Evolutionary conservation across 495 filamentous ascomycete species (phyloP), one percentile per base, ranked within the genome.

Genomic region (Penicillium subrubescens): DNA sequence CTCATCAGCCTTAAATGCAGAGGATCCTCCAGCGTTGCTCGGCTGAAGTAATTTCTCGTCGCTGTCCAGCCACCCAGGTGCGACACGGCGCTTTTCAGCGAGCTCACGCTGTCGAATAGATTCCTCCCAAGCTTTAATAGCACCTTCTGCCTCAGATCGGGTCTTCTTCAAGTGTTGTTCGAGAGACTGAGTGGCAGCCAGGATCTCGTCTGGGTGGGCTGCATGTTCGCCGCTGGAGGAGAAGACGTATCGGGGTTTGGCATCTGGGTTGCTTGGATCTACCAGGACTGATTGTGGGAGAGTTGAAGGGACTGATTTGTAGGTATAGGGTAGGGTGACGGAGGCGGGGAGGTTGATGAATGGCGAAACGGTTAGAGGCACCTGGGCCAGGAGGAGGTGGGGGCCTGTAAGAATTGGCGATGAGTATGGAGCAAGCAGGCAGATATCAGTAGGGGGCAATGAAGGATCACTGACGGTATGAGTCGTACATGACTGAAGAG

Each of bases 61-160:
- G 39, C 92, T 90, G 74, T 99, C 95, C 69, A 99, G 77, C 91
- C 94, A 99, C 1, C 95, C 95, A 17, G 95, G 95, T 44, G 95
- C 95, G 37, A 97, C 83, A 21, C 93, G 83, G 58, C 95, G 77
- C 83, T 97, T 97, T 85, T 98, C 95, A 37, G 92, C 92, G 60
- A 99, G 79, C 61, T 98, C 95, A 54, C 90, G 83, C 55, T 91
- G 87, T 50, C 77, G 76, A 62, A 94, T 89, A 4, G 82, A 79
- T 66, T 87, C 85, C 68, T 94, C 89, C 82, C 95, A 90, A 10
- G 83, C 84, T 54, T 76, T 77, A 54, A 97, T 78, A n/a, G 84
- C 82, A 46, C 81, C 78, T 48, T 89, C 84, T 0, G 92, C 89
- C 37, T 90, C 86, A 0, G 77, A 77, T 59, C 87, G 83, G 31